These are phyloP conservation scores for Penium margaritaceum DNA, from an alignment of 139 green algal genomes.

Conservation along the genomic window DNA sequence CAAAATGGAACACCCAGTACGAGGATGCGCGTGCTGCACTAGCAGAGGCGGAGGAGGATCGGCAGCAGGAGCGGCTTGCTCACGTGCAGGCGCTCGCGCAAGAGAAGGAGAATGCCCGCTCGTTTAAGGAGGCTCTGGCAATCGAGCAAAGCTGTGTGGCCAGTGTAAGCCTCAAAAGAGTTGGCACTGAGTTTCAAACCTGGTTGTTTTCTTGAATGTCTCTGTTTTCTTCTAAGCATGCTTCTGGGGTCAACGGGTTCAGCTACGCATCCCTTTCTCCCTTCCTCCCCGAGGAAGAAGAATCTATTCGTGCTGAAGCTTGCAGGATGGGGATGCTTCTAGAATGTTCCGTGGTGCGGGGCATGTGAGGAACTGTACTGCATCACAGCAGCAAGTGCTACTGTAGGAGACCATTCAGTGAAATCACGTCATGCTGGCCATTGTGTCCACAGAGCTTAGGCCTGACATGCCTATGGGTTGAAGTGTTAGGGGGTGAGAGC, in stretches of 20 bases:
- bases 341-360: background rate
- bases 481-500: background rate
- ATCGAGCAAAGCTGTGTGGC: constrained; percentile 24
- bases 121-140: constrained; percentile 10
- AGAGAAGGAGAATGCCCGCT: background rate
- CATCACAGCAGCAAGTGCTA: too few relatives aligned
- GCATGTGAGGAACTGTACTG: too few relatives aligned
- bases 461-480: too few relatives aligned
- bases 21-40: constrained; percentile 5
- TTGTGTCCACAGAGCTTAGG: too few relatives aligned
- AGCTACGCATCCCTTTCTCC: background rate
- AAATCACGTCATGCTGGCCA: too few relatives aligned
- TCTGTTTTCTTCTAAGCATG: background rate
- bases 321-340: background rate
- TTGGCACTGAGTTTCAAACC: too few relatives aligned
- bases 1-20: constrained; percentile 21
- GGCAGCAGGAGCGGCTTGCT: constrained; percentile 9
- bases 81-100: constrained; percentile 2
- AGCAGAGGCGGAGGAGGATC: constrained; percentile 9
- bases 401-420: too few relatives aligned
- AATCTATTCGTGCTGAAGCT: too few relatives aligned
- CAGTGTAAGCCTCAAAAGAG: too few relatives aligned
- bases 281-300: background rate
- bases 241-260: background rate
- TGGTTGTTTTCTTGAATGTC: background rate